A percentile compares a stretch with the other conserved stretches of the same genome.
phyloP scores from a whole-genome alignment of 1,284 basidiomycete genomes.

The Pseudozyma flocculosa region DNA sequence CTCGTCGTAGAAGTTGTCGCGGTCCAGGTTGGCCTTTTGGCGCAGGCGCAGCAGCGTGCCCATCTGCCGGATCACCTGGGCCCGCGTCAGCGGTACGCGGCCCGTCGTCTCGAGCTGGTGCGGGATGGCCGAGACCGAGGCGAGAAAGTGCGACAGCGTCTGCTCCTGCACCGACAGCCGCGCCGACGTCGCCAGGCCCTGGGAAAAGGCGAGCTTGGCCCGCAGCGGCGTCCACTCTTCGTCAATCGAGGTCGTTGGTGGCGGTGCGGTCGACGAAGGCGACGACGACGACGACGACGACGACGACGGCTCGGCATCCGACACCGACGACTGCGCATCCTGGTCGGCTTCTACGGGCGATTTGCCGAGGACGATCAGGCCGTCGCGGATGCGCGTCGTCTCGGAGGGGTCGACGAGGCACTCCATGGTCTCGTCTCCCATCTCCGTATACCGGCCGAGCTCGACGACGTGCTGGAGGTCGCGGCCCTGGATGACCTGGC shows the following conservation, averaged over 20 bases:
- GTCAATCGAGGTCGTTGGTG: constrained; percentile 16
- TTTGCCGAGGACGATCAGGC: constrained; percentile 52
- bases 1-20: constrained; percentile 55
- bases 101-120: constrained; percentile 39
- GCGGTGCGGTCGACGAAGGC: neutral
- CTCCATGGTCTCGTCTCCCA: constrained; percentile 56
- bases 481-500: constrained; percentile 39
- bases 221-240: constrained; percentile 44
- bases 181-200: constrained; percentile 54
- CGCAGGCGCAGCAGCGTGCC: constrained; percentile 51
- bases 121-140: constrained; percentile 40
- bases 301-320: too few species aligned
- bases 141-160: constrained; percentile 39
- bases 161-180: constrained; percentile 51
- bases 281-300: too few species aligned
- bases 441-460: constrained; percentile 26
- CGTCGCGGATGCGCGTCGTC: constrained; percentile 50
- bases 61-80: constrained; percentile 51
- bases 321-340: neutral
- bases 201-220: constrained; percentile 51
- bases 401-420: constrained; percentile 42
- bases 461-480: constrained; percentile 32
- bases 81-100: constrained; percentile 48
- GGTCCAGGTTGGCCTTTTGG: constrained; percentile 48
- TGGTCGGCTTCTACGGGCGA: constrained; percentile 28